These are phyloP conservation scores for Rhizophora mangle DNA, from an alignment of 345 rosid species.

Conservation along the genomic window DNA sequence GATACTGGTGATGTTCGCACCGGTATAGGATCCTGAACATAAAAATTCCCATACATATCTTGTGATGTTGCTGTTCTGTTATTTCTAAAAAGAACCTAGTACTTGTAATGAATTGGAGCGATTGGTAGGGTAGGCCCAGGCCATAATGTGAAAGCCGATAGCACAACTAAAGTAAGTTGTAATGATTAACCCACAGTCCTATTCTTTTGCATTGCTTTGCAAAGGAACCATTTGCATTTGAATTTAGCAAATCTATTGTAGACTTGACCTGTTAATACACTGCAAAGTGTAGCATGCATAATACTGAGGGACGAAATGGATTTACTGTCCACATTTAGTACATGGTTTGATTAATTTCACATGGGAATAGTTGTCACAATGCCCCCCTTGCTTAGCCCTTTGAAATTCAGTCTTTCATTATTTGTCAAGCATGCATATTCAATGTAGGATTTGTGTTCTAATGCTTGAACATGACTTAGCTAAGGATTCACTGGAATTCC, in stretches of 20 bases:
- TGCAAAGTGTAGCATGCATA: neutral
- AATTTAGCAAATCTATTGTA: conserved; percentile 2
- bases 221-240: conserved; percentile 1
- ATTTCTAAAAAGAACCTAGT: neutral
- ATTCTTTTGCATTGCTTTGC: neutral
- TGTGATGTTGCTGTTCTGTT: too few species aligned
- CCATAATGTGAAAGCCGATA: conserved; percentile 11
- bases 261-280: neutral
- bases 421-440: neutral
- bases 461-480: conserved; percentile 42
- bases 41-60: neutral
- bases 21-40: conserved; percentile 37
- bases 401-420: neutral
- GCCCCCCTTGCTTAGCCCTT: neutral
- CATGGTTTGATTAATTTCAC: neutral
- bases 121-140: neutral
- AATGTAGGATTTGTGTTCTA: neutral
- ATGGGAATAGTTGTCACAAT: neutral
- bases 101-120: neutral
- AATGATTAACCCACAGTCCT: conserved; percentile 13
- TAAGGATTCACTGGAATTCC: conserved; percentile 73
- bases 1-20: conserved; percentile 84
- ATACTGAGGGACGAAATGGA: neutral
- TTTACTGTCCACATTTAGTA: conserved; percentile 9
- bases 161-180: conserved; percentile 5